Percentiles rank a stretch among this genome's conserved stretches.
phyloP scores from a whole-genome alignment of 345 rosid species.

The Sonneratia alba region DNA sequence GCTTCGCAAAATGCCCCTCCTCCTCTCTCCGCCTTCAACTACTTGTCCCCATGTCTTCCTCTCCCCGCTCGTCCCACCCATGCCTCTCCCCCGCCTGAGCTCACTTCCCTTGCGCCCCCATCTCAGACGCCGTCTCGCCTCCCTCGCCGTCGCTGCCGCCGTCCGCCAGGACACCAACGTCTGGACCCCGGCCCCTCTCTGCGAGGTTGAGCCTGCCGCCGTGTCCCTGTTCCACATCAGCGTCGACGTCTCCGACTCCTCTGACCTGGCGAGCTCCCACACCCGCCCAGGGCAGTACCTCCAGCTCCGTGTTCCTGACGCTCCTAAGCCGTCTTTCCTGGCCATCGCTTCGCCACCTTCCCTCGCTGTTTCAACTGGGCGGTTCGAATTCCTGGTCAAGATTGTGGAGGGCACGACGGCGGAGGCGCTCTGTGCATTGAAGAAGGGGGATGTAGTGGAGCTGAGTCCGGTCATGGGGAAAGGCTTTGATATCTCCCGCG shows the following conservation, averaged over 20 bases:
- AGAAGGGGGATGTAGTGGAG: slow-evolving; percentile 79
- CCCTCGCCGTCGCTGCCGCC: slow-evolving; percentile 43
- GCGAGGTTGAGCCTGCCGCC: slow-evolving; percentile 50
- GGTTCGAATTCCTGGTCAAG: slow-evolving; percentile 82
- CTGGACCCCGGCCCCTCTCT: slow-evolving; percentile 70
- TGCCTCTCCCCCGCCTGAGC: slow-evolving; percentile 35
- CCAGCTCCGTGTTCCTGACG: slow-evolving; percentile 68
- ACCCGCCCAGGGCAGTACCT: slow-evolving; percentile 78
- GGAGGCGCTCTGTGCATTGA: slow-evolving; percentile 68
- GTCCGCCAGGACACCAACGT: slow-evolving; percentile 63
- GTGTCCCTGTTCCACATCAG: slow-evolving; percentile 77
- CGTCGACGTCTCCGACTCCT: slow-evolving; percentile 62
- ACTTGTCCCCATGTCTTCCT: slow-evolving; percentile 5
- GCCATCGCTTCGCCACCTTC: slow-evolving; percentile 88
- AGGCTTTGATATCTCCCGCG: slow-evolving; percentile 55
- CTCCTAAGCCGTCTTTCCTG: slow-evolving; percentile 59
- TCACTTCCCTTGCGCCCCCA: slow-evolving; percentile 14
- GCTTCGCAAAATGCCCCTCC: slow-evolving; percentile 32
- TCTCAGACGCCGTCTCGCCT: slow-evolving; percentile 30
- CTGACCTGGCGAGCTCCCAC: slow-evolving; percentile 61
- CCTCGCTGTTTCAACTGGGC: slow-evolving; percentile 41
- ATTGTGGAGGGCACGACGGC: slow-evolving; percentile 82
- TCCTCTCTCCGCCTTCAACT: slow-evolving; percentile 20
- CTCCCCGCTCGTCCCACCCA: slow-evolving; percentile 32
- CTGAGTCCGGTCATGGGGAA: slow-evolving; percentile 66